Percentiles rank a stretch among this genome's conserved stretches.
These are phyloP conservation scores for Dryas octopetala DNA, from an alignment of 306 rosid species.

Conservation along the genomic window DNA sequence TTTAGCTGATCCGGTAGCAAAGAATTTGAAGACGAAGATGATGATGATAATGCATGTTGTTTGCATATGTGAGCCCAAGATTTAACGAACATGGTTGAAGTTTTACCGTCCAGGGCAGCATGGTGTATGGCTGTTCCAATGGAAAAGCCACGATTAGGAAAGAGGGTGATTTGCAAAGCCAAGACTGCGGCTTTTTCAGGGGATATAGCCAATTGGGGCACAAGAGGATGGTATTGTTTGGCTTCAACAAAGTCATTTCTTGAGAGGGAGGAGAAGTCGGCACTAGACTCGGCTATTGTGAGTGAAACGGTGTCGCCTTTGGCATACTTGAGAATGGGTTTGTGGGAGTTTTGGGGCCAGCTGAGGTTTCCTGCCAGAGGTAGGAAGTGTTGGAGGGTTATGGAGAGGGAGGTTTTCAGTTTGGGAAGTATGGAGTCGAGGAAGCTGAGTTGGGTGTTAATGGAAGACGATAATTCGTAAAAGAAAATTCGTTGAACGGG, in stretches of 20 bases:
- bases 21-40: neutral
- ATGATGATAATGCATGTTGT: neutral
- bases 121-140: slow-evolving; percentile 48
- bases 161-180: slow-evolving; percentile 49
- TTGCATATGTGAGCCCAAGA: slow-evolving; percentile 51
- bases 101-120: slow-evolving; percentile 48
- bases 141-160: slow-evolving; percentile 43
- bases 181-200: slow-evolving; percentile 24
- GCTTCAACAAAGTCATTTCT: slow-evolving; percentile 16
- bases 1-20: slow-evolving; percentile 13
- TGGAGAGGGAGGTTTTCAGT: slow-evolving; percentile 54
- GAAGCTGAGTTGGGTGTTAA: neutral
- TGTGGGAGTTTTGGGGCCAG: slow-evolving; percentile 39
- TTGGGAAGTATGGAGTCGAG: slow-evolving; percentile 22
- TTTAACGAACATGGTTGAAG: slow-evolving; percentile 45
- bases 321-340: slow-evolving; percentile 29
- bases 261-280: slow-evolving; percentile 23
- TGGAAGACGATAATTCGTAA: slow-evolving; percentile 31
- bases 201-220: slow-evolving; percentile 34
- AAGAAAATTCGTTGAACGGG: slow-evolving; percentile 39
- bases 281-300: slow-evolving; percentile 27
- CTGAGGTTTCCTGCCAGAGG: slow-evolving; percentile 50
- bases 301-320: slow-evolving; percentile 36
- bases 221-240: slow-evolving; percentile 18
- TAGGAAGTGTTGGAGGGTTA: slow-evolving; percentile 45